Conservation (phyloP, 2,329 filamentous ascomycete genomes). For the Stromatinia cepivora region DNA sequence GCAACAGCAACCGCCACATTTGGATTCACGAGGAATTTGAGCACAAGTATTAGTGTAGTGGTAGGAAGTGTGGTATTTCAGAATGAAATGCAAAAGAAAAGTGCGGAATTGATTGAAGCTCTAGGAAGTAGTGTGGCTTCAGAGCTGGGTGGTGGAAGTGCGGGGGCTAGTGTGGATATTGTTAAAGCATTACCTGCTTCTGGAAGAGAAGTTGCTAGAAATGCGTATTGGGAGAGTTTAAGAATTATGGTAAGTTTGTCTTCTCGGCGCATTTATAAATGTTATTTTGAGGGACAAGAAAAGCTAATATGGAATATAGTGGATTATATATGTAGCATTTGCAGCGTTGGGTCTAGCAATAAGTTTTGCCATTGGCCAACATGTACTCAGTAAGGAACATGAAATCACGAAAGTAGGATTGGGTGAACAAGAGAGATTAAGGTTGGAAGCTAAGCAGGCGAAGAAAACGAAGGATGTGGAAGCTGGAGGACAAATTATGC, state of each 20-base stretch:
- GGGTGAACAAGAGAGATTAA: constrained; percentile 32
- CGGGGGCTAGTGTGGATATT: constrained; percentile 37
- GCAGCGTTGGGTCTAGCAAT: constrained; percentile 43
- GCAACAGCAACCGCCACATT: constrained; percentile 69
- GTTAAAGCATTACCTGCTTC: constrained; percentile 31
- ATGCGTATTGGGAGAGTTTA: constrained; percentile 34
- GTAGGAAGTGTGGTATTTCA: constrained; percentile 53
- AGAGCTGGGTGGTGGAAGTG: constrained; percentile 34
- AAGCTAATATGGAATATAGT: constrained; percentile 23
- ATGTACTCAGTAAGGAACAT: constrained; percentile 50
- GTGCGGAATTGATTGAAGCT: constrained; percentile 26
- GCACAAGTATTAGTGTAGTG: constrained; percentile 50
- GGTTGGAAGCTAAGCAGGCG: constrained; percentile 28
- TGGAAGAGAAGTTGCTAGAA: constrained; percentile 31
- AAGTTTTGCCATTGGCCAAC: constrained; percentile 48
- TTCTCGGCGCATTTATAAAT: too few species aligned
- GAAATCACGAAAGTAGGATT: constrained; percentile 52
- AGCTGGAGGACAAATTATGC: constrained; percentile 10
- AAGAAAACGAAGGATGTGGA: constrained; percentile 23
- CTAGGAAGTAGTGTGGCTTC: constrained; percentile 34
- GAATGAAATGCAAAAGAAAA: constrained; percentile 45
- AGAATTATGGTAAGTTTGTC: constrained; percentile 32
- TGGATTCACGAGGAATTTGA: constrained; percentile 49
- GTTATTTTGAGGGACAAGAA: too few species aligned
- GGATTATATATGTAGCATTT: constrained; percentile 39